phyloP scores from a whole-genome alignment of 163 green algal species.

The Chloromonas sp. region DNA sequence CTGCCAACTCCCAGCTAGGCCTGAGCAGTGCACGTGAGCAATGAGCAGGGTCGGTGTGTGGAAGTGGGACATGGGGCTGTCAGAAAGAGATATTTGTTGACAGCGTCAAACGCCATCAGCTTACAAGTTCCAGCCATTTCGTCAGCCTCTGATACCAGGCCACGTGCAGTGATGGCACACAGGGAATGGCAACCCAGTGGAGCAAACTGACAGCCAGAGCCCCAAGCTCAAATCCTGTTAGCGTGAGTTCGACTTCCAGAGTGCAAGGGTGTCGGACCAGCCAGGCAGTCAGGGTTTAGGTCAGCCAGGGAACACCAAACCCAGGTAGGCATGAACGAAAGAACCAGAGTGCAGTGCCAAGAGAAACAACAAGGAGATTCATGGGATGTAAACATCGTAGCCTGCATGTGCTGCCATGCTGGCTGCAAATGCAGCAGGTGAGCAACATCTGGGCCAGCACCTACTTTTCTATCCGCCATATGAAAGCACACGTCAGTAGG shows the following conservation, averaged over 20 bases:
- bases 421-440: not conserved
- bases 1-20: conserved; percentile 58
- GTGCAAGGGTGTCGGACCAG: no score
- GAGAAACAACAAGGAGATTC: no score
- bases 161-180: no score
- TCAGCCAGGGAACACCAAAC: no score
- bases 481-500: conserved; percentile 83
- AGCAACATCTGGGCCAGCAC: not conserved
- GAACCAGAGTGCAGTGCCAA: no score
- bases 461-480: conserved; percentile 82
- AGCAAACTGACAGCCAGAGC: no score
- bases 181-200: no score
- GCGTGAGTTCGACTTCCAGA: no score
- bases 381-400: no score
- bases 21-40: conserved; percentile 17
- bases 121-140: not conserved
- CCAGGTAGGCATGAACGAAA: no score
- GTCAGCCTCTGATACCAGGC: not conserved
- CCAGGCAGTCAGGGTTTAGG: no score
- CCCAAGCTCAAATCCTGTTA: no score
- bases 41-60: not conserved
- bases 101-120: not conserved
- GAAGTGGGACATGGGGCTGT: not conserved
- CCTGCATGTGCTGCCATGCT: not conserved
- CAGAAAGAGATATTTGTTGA: not conserved